Base-by-base conservation (phyloP, 75 land plant genomes). In the Azolla pinnata region DNA sequence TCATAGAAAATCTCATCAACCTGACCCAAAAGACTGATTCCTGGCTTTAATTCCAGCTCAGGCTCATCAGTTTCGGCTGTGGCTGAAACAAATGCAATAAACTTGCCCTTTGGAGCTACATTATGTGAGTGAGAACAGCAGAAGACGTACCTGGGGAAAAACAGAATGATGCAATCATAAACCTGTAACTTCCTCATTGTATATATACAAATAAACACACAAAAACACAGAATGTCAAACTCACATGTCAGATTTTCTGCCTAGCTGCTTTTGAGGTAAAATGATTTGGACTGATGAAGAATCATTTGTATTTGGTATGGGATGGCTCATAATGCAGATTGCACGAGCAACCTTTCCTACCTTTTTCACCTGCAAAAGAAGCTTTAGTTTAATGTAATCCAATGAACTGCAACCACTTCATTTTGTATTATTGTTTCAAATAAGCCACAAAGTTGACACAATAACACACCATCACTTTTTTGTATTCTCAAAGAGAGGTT, bases 291-390 rank as follows among this genome's bases (percentile, higher is more conserved):
- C 86, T 44, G 90, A 89, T 29, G 75, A 81, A 35, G 87, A 80
- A 55, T 83, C 96, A 47, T 64, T 75, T 31, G 90, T 89, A 44
- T 81, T 70, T 62, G 87, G 90, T n/a, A 89, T 89, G 5, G 87
- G 85, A 59, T 88, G 88, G 34, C 82, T 88, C 93, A 88, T 88
- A 12, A 88, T 81, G 50, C 81, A 81, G 44, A 88, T 81, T 20
- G 93, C 93, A n/a, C 93, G 81, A 29, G 81, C 80, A 27, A 88
- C 93, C 55, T 72, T 88, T 38, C 93, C 88, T 5, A 88, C 79
- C 62, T 76, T 84, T 59, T 52, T 50, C 32, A 84, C 93, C 93
- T 88, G 80, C 45, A 57, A 18, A 19, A 57, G 8, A 24, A 50
- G 17, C 4, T 7, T 24, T 4, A 8, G 53, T 19, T 35, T 35